phyloP scores from a whole-genome alignment of 192 early-diverging fungal genomes.

The Backusella tarrabulga region DNA sequence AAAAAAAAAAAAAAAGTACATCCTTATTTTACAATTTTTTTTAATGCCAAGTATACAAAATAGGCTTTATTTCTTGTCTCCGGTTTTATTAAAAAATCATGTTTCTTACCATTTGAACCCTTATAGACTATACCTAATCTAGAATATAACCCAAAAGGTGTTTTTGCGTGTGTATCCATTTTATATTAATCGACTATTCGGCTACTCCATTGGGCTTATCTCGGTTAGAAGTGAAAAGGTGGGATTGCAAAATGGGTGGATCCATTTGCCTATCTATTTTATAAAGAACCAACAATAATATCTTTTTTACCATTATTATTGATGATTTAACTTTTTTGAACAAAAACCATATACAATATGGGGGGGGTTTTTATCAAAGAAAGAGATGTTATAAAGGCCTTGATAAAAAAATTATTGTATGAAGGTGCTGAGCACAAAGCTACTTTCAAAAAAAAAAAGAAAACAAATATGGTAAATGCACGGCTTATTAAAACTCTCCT shows the following conservation, averaged over 20 bases:
- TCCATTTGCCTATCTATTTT: no score
- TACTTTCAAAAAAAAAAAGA: no score
- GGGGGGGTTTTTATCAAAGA: no score
- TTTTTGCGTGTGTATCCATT: not conserved
- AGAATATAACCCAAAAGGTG: slow-evolving; percentile 23
- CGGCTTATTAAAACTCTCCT: not conserved
- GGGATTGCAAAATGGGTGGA: not conserved
- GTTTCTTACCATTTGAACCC: slow-evolving; percentile 70
- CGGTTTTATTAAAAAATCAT: slow-evolving; percentile 3
- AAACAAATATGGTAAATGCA: not conserved
- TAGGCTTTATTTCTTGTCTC: not conserved
- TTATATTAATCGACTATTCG: slow-evolving; percentile 40
- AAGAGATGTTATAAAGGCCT: no score
- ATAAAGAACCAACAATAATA: no score
- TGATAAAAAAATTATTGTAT: no score
- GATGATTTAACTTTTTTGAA: no score
- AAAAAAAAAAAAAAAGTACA: not conserved
- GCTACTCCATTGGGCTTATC: slow-evolving; percentile 49
- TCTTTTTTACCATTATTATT: no score
- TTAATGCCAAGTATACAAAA: slow-evolving; percentile 46
- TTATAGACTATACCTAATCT: slow-evolving; percentile 90
- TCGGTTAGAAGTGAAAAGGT: not conserved
- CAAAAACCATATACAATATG: no score
- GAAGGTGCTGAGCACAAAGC: no score
- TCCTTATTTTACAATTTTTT: not conserved